A percentile compares a stretch with the other conserved stretches of the same genome.
These are phyloP conservation scores for Pleurozium schreberi DNA, from an alignment of 225 moss, liverwort and hornwort species.

Conservation along the genomic window DNA sequence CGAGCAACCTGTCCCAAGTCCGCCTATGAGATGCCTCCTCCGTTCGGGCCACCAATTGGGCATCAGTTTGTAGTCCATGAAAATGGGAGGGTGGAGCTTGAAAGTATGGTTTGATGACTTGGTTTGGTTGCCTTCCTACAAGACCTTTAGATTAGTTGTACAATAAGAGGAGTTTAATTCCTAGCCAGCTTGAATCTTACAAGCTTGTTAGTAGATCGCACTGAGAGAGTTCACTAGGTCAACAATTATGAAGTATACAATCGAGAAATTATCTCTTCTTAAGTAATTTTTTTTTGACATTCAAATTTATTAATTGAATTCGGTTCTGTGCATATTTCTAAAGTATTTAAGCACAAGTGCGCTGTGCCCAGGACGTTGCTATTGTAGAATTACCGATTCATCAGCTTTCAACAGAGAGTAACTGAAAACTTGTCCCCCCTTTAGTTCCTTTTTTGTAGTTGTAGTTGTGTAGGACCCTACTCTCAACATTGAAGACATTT, in stretches of 20 bases:
- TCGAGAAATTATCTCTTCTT: neutral
- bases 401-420: neutral
- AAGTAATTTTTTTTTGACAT: neutral
- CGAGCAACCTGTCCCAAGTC: neutral
- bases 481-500: neutral
- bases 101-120: conserved; percentile 1
- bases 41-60: neutral
- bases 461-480: neutral
- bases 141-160: neutral
- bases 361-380: too few species aligned
- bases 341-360: neutral
- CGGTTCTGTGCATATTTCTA: neutral
- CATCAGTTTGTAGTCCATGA: conserved; percentile 1
- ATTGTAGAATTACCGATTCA: neutral
- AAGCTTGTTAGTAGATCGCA: neutral
- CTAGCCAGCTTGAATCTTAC: neutral
- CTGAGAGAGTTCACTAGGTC: neutral
- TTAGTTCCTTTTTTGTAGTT: neutral
- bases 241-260: neutral
- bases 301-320: neutral
- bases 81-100: conserved; percentile 7
- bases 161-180: neutral
- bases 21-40: neutral
- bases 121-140: neutral
- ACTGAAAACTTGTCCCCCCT: neutral